Percentiles rank a stretch among this genome's conserved stretches.
Conservation (phyloP, 257 asterid genomes). For the Ballota nigra region DNA sequence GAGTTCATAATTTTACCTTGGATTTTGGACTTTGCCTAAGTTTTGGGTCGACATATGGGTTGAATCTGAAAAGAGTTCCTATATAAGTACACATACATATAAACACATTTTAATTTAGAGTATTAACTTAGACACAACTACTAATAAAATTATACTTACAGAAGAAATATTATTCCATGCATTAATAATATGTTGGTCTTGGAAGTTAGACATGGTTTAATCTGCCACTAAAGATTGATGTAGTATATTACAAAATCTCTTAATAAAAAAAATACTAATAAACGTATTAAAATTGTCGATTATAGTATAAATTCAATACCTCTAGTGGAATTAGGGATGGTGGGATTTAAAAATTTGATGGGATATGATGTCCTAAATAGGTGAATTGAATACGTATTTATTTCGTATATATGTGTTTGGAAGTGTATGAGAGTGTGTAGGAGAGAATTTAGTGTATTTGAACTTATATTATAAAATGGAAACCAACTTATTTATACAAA, state of each 20-base stretch:
- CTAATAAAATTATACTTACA: slow-evolving; percentile 10
- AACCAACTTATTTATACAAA: too few relatives aligned
- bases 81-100: too few relatives aligned
- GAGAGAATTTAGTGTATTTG: too few relatives aligned
- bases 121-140: background rate
- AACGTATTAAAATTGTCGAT: background rate
- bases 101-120: background rate
- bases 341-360: too few relatives aligned
- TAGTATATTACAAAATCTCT: background rate
- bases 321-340: slow-evolving; percentile 10
- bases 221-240: slow-evolving; percentile 28
- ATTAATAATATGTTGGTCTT: slow-evolving; percentile 15
- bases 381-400: too few relatives aligned
- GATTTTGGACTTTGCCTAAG: slow-evolving; percentile 20
- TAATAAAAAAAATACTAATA: background rate
- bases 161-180: slow-evolving; percentile 20
- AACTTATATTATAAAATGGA: too few relatives aligned
- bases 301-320: slow-evolving; percentile 20
- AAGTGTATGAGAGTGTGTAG: too few relatives aligned
- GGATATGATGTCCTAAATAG: too few relatives aligned
- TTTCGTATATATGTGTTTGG: too few relatives aligned
- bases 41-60: too few relatives aligned
- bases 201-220: slow-evolving; percentile 16
- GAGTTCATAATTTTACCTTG: slow-evolving; percentile 27
- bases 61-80: too few relatives aligned